A percentile compares a stretch with the other conserved stretches of the same genome.
phyloP scores from a whole-genome alignment of 2,329 filamentous ascomycete genomes.

The Epichloe baconii region DNA sequence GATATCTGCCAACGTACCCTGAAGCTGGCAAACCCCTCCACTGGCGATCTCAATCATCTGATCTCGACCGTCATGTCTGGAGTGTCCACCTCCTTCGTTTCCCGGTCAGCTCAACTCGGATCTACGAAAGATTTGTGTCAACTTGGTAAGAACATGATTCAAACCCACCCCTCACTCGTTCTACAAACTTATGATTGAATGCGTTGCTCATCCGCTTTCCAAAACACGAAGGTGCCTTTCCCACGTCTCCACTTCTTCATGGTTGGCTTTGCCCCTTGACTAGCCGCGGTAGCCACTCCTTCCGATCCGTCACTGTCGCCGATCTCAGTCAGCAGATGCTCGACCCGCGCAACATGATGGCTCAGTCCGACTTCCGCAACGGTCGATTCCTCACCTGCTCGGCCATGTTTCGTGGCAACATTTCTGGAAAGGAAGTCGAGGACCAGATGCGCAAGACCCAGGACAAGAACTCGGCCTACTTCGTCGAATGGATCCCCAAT shows the following conservation, averaged over 20 bases:
- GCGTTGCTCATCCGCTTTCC: neutral
- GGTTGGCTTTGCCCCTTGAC: slow-evolving; percentile 98
- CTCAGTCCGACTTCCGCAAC: slow-evolving; percentile 98
- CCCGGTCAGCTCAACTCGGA: slow-evolving; percentile 99
- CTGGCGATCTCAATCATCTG: slow-evolving; percentile 98
- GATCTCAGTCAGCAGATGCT: slow-evolving; percentile 99
- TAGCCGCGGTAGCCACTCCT: slow-evolving; percentile 69
- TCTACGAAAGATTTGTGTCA: slow-evolving; percentile 96
- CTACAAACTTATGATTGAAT: too few species aligned
- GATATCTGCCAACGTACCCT: slow-evolving; percentile 99
- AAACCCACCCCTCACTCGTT: too few species aligned
- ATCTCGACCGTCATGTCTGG: slow-evolving; percentile 99
- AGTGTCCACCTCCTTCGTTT: slow-evolving; percentile 98
- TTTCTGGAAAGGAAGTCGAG: slow-evolving; percentile 99
- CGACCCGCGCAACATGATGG: slow-evolving; percentile 99
- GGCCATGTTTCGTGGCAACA: slow-evolving; percentile 98
- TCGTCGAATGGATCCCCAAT: slow-evolving; percentile 99
- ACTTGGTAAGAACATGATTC: slow-evolving; percentile 44
- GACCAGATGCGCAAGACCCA: slow-evolving; percentile 99
- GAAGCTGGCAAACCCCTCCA: slow-evolving; percentile 96
- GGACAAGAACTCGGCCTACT: slow-evolving; percentile 99
- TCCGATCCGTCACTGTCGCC: slow-evolving; percentile 93
- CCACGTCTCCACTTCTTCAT: slow-evolving; percentile 99
- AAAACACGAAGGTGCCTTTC: slow-evolving; percentile 64
- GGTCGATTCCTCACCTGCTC: slow-evolving; percentile 99